Percentiles rank a stretch among this genome's conserved stretches.
Conservation (phyloP, 108 stramenopile genomes). For the Conticribra weissflogii region DNA sequence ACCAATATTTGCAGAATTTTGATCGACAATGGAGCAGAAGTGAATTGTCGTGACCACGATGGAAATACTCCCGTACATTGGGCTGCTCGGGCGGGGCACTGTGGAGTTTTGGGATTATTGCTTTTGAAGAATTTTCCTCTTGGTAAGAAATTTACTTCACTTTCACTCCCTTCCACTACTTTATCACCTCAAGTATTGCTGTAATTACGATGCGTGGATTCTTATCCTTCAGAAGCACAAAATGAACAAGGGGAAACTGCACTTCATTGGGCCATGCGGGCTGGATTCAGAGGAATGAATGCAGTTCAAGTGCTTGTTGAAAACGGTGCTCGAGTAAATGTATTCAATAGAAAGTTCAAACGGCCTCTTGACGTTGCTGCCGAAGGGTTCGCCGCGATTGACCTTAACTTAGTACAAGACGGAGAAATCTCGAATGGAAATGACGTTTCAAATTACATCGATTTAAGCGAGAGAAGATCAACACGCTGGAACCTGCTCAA, state of each 20-base stretch:
- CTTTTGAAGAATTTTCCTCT: conserved; percentile 63
- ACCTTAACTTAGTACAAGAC: conserved; percentile 1
- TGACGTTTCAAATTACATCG: background rate
- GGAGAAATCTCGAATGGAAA: conserved; percentile 4
- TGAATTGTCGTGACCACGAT: conserved; percentile 56
- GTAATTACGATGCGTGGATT: too few species aligned
- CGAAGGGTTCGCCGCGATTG: conserved; percentile 65
- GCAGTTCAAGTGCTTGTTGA: conserved; percentile 68
- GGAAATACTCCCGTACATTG: conserved; percentile 86
- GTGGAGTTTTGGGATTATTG: conserved; percentile 61
- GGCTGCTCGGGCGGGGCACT: conserved; percentile 83
- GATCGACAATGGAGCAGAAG: conserved; percentile 64
- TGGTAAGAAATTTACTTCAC: too few species aligned
- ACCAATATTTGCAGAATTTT: conserved; percentile 60
- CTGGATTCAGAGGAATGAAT: conserved; percentile 57
- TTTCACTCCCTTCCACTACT: too few species aligned
- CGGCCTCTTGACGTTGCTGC: conserved; percentile 87
- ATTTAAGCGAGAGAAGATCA: conserved; percentile 48
- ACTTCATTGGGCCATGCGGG: conserved; percentile 87
- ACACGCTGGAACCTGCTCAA: conserved; percentile 62
- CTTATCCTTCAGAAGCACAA: conserved; percentile 56
- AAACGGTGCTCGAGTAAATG: conserved; percentile 68
- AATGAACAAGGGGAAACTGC: conserved; percentile 85
- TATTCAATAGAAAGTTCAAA: conserved; percentile 69
- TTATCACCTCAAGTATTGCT: too few species aligned